Conservation (phyloP, 2,329 filamentous ascomycete species). For the Claviceps cyperi region DNA sequence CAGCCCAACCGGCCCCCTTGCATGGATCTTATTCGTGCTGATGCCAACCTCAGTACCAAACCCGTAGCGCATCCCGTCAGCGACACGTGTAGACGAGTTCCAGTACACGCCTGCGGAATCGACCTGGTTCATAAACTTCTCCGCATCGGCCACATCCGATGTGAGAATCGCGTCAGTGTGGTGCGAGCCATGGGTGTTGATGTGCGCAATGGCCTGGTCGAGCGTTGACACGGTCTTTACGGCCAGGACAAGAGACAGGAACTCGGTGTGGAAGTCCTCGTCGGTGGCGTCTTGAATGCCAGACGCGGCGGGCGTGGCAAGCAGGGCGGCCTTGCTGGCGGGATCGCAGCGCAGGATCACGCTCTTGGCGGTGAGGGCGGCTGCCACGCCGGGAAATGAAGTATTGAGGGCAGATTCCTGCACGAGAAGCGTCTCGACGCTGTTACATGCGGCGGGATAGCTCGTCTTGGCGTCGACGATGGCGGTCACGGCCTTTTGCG, state of each 20-base stretch:
- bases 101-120: slow-evolving; percentile 92
- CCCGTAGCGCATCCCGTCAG: slow-evolving; percentile 91
- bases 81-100: slow-evolving; percentile 90
- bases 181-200: slow-evolving; percentile 83
- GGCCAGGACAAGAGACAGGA: slow-evolving; percentile 70
- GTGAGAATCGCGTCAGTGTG: slow-evolving; percentile 92
- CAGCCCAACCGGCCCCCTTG: slow-evolving; percentile 79
- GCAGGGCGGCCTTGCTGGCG: slow-evolving; percentile 39
- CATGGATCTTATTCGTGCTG: slow-evolving; percentile 97
- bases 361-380: slow-evolving; percentile 58
- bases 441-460: slow-evolving; percentile 93
- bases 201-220: slow-evolving; percentile 66
- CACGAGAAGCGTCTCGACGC: slow-evolving; percentile 80
- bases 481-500: slow-evolving; percentile 55
- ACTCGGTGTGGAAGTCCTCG: slow-evolving; percentile 75
- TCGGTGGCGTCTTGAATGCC: slow-evolving; percentile 51
- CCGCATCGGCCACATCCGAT: slow-evolving; percentile 48
- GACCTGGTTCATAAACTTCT: slow-evolving; percentile 69
- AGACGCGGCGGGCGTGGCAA: slow-evolving; percentile 33
- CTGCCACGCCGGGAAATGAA: slow-evolving; percentile 57
- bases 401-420: slow-evolving; percentile 54
- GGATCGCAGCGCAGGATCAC: slow-evolving; percentile 73
- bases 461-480: slow-evolving; percentile 85
- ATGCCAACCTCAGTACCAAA: slow-evolving; percentile 98
- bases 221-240: slow-evolving; percentile 62